Evolutionary conservation across 2,329 filamentous ascomycete species (phyloP), one percentile per base, ranked within the genome.

Genomic region (Pseudogymnoascus verrucosus): DNA sequence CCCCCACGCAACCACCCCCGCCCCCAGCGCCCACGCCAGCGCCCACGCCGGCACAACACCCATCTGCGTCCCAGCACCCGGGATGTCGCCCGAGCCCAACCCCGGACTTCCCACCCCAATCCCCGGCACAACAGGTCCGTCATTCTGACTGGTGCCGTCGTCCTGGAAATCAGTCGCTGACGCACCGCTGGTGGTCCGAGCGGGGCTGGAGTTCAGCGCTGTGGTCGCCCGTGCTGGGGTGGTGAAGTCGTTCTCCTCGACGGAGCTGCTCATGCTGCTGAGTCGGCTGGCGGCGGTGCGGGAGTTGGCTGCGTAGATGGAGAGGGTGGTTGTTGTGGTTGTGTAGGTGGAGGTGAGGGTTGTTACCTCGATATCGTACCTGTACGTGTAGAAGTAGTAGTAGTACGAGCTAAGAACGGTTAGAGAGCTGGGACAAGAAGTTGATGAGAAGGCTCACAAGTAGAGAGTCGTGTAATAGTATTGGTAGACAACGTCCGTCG

Each of bases 391-490:
- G 28, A 34, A 57, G 23, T 57, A 57, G 16, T 11, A 57, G 28
- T 57, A 57, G 51, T 57, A 57, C 16, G 51, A 57, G 4, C 51
- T 57, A 21, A 11, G 28, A 19, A 31, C 2, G 19, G 51, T 57
- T 21, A 57, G 51, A 14, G 51, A 4, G 5, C 11, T 14, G 28
- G n/a, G 10, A 16, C 11, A 21, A 21, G 28, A 31, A 11, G n/a
- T 12, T 11, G 16, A 34, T 14, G 26, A 21, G 47, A n/a, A 5
- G 5, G 42, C 42, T 57, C 14, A 36, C 51, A 11, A 57, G 11
- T 57, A 57, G 28, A 57, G 28, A 57, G 51, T 57, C 28, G 51
- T 57, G 14, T 57, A 57, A 34, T 11, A 57, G 16, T 57, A 57
- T 36, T 6, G 19, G 28, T 57, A 57, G 10, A 57, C 51, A 57